phyloP scores from a whole-genome alignment of 2,329 filamentous ascomycete species.

The Beauveria sp. region DNA sequence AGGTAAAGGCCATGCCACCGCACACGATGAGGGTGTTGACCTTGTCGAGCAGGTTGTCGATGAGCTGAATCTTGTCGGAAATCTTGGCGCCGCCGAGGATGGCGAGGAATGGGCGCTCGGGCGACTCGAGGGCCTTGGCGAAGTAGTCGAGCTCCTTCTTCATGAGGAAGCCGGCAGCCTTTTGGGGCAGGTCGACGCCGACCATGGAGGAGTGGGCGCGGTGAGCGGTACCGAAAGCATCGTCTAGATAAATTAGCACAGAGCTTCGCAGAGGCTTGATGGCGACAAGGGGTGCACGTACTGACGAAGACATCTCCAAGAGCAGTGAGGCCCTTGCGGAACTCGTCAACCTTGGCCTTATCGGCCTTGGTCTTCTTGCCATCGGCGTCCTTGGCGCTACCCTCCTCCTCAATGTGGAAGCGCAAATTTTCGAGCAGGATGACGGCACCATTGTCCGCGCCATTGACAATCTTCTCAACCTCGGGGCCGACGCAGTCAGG shows the following conservation, averaged over 20 bases:
- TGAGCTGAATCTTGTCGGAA: conserved; percentile 98
- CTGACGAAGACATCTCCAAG: conserved; percentile 96
- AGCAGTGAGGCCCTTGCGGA: conserved; percentile 89
- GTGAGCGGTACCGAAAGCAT: conserved; percentile 97
- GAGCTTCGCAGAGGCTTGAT: not conserved
- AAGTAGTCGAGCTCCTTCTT: conserved; percentile 99
- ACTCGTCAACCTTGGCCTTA: conserved; percentile 83
- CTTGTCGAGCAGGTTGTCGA: conserved; percentile 97
- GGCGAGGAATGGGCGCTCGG: conserved; percentile 92
- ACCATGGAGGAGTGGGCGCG: conserved; percentile 99
- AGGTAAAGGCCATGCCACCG: conserved; percentile 98
- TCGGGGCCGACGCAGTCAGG: conserved; percentile 85
- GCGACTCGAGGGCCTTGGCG: conserved; percentile 87
- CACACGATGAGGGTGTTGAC: conserved; percentile 95
- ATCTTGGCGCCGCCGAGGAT: conserved; percentile 98
- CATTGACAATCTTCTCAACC: conserved; percentile 83
- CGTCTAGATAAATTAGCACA: conserved; percentile 49
- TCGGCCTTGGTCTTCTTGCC: conserved; percentile 98
- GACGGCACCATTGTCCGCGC: conserved; percentile 71
- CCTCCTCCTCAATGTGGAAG: conserved; percentile 98
- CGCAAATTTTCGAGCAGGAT: conserved; percentile 95
- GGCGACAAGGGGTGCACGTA: conserved; percentile 37
- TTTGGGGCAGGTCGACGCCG: conserved; percentile 88
- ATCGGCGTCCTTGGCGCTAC: conserved; percentile 84
- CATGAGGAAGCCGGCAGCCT: conserved; percentile 96